A percentile compares a stretch with the other conserved stretches of the same genome.
These are phyloP conservation scores for Colletotrichum tropicale DNA, from an alignment of 2,329 filamentous ascomycete species.

Conservation along the genomic window DNA sequence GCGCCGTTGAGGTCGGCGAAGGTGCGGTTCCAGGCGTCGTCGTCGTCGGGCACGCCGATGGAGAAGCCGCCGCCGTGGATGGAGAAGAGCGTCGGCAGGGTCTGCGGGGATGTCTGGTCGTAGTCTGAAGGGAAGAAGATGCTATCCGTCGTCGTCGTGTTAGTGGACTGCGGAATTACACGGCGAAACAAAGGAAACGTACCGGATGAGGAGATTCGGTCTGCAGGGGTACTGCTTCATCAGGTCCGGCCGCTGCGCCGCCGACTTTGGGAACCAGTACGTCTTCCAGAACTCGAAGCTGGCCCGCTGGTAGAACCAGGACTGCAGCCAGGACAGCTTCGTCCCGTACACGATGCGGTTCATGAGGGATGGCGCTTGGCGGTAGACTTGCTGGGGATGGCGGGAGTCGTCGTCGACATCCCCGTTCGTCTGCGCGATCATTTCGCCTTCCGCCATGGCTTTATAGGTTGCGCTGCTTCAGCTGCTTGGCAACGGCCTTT, in stretches of 20 bases:
- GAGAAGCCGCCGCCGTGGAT: constrained; percentile 58
- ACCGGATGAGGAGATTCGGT: constrained; percentile 18
- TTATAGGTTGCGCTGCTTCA: not conserved
- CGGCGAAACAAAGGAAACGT: not conserved
- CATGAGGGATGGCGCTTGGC: not conserved
- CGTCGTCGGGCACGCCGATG: constrained; percentile 44
- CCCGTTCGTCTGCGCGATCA: not conserved
- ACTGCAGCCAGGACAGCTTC: constrained; percentile 13
- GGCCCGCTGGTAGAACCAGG: constrained; percentile 8
- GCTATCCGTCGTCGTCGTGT: not conserved
- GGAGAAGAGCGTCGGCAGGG: constrained; percentile 49
- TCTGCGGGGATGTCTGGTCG: constrained; percentile 29
- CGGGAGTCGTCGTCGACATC: not conserved
- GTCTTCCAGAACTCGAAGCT: constrained; percentile 10
- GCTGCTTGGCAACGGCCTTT: not conserved
- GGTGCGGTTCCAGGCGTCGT: constrained; percentile 50
- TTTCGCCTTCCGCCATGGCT: not conserved
- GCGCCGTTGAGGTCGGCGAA: constrained; percentile 44
- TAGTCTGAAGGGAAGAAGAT: constrained; percentile 45
- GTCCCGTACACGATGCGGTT: constrained; percentile 15
- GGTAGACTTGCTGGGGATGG: not conserved
- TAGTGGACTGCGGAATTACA: not conserved
- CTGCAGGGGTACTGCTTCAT: constrained; percentile 22
- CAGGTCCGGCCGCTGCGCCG: constrained; percentile 11
- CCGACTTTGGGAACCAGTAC: constrained; percentile 8